Conservation (phyloP, 148 eudicot species). For the Vaccinium vitisidaea region DNA sequence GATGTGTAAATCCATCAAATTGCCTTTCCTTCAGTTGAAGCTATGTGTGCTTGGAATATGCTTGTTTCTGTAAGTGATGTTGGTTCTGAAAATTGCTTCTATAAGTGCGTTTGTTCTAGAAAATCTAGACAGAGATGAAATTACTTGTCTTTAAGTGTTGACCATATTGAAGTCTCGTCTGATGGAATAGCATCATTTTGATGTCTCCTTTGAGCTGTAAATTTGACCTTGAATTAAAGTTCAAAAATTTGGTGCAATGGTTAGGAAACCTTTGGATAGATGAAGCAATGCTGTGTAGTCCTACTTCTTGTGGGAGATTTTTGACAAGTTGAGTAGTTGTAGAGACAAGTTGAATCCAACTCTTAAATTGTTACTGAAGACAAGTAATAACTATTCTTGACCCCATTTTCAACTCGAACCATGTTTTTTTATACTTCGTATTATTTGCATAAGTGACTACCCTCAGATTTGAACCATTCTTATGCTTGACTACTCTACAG, state of each 20-base stretch:
- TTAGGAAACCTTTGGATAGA: neutral
- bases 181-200: neutral
- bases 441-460: neutral
- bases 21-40: neutral
- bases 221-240: neutral
- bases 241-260: neutral
- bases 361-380: neutral
- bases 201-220: constrained; percentile 4
- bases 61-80: constrained; percentile 4
- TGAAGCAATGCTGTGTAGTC: neutral
- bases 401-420: neutral
- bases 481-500: neutral
- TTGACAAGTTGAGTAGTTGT: neutral
- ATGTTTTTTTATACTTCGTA: neutral
- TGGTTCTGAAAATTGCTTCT: neutral
- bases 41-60: neutral
- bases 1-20: neutral
- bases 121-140: constrained; percentile 2
- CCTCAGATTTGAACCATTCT: neutral
- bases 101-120: neutral
- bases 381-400: neutral
- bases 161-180: neutral
- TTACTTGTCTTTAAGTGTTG: neutral
- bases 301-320: neutral
- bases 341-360: neutral